phyloP scores from a whole-genome alignment of 257 asterid genomes.

The Striga asiatica region DNA sequence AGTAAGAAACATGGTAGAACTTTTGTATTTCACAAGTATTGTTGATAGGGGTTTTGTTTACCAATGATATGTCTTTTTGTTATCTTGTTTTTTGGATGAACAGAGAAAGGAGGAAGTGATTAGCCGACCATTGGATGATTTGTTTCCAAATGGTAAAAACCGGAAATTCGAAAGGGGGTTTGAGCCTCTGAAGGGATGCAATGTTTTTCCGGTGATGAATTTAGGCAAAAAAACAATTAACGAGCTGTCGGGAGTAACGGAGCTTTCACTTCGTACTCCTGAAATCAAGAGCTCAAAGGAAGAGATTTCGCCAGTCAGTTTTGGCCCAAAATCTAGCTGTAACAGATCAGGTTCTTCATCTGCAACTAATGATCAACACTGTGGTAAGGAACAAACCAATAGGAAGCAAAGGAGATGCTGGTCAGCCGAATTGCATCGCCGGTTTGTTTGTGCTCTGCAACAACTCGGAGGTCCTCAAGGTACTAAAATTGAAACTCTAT shows the following conservation, averaged over 20 bases:
- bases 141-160: slow-evolving; percentile 31
- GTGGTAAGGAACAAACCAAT: slow-evolving; percentile 24
- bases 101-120: slow-evolving; percentile 36
- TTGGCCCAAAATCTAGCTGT: slow-evolving; percentile 31
- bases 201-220: slow-evolving; percentile 25
- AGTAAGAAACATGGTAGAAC: slow-evolving; percentile 22
- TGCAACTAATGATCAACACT: slow-evolving; percentile 29
- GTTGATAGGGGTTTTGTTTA: too few species aligned
- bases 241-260: slow-evolving; percentile 21
- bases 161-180: slow-evolving; percentile 20
- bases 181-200: slow-evolving; percentile 32
- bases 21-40: background rate
- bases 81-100: background rate
- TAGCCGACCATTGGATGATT: slow-evolving; percentile 21
- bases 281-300: slow-evolving; percentile 42
- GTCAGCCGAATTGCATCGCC: slow-evolving; percentile 84
- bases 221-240: slow-evolving; percentile 3
- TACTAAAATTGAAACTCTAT: background rate
- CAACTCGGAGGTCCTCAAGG: slow-evolving; percentile 75
- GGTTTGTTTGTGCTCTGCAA: slow-evolving; percentile 61
- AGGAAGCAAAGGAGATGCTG: slow-evolving; percentile 88
- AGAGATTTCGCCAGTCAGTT: slow-evolving; percentile 26
- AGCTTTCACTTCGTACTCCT: slow-evolving; percentile 55
- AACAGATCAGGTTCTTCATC: slow-evolving; percentile 41
- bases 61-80: background rate